These are phyloP conservation scores for Cyberlindnera samutprakarnensis DNA, from an alignment of 805 yeast species.

Conservation along the genomic window DNA sequence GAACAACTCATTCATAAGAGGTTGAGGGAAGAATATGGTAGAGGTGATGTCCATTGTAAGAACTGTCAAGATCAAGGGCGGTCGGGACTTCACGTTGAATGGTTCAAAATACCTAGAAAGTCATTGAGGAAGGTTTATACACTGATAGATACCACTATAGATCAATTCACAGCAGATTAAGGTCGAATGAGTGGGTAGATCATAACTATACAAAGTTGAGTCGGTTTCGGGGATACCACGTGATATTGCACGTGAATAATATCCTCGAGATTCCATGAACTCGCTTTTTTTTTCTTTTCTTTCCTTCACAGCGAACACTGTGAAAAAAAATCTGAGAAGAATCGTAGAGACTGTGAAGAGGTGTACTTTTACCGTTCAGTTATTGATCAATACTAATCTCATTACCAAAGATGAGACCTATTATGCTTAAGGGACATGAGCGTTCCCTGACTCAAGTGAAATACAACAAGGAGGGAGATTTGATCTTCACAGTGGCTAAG, in stretches of 20 bases:
- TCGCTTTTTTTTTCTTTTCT: no score
- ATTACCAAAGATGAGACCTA: conserved; percentile 60
- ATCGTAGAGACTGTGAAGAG: no score
- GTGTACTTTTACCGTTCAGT: no score
- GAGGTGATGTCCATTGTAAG: conserved; percentile 19
- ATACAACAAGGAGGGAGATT: conserved; percentile 92
- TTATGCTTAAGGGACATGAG: conserved; percentile 85
- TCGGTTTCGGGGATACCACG: no score
- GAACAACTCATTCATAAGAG: conserved; percentile 16
- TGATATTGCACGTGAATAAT: no score
- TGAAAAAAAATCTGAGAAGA: no score
- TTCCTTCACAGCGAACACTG: no score
- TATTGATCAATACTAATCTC: no score
- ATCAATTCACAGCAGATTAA: neutral
- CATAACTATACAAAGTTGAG: no score
- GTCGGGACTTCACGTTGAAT: conserved; percentile 19
- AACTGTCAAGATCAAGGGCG: conserved; percentile 14
- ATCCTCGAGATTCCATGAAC: no score
- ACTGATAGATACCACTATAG: conserved; percentile 9
- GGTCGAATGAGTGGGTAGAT: no score
- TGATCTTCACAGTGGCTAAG: conserved; percentile 85
- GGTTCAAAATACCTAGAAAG: conserved; percentile 19
- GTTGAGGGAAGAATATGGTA: conserved; percentile 11
- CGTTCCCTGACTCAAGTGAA: conserved; percentile 96
- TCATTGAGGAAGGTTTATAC: conserved; percentile 8